Conservation (phyloP, 179 eudicot species). For the Camellia oleifera region DNA sequence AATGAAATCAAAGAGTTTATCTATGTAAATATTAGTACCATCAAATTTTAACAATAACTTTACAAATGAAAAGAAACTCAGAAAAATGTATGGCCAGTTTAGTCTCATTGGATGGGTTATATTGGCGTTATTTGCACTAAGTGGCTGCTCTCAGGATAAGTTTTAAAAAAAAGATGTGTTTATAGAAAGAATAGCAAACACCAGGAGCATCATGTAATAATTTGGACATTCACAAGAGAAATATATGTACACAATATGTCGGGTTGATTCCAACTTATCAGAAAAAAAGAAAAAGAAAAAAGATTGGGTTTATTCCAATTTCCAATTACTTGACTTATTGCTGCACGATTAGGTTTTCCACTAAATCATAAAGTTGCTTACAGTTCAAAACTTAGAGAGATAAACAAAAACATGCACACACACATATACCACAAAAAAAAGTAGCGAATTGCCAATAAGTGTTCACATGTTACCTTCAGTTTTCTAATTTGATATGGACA, state of each 20-base stretch:
- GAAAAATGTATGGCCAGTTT: too few relatives aligned
- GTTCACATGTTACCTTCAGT: conserved; percentile 49
- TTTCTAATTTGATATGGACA: conserved; percentile 84
- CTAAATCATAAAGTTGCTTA: neutral
- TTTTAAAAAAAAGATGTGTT: neutral
- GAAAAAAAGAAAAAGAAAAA: too few relatives aligned
- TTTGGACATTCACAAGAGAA: neutral
- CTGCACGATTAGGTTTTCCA: neutral
- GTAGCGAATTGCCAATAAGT: neutral
- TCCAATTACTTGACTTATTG: neutral
- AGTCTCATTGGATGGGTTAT: too few relatives aligned
- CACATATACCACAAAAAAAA: neutral
- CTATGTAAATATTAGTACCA: neutral
- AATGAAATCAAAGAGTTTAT: neutral
- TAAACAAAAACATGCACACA: neutral
- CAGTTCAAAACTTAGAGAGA: neutral
- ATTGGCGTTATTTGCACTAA: too few relatives aligned
- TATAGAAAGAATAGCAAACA: neutral
- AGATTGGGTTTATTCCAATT: too few relatives aligned
- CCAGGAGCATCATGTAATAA: neutral
- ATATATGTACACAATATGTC: neutral
- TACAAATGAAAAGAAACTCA: neutral
- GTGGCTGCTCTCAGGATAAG: too few relatives aligned
- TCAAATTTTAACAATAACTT: neutral
- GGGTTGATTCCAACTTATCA: too few relatives aligned